Evolutionary conservation across 805 yeast genomes (phyloP).

Genomic region (Lipomyces spencermartinsiae): DNA sequence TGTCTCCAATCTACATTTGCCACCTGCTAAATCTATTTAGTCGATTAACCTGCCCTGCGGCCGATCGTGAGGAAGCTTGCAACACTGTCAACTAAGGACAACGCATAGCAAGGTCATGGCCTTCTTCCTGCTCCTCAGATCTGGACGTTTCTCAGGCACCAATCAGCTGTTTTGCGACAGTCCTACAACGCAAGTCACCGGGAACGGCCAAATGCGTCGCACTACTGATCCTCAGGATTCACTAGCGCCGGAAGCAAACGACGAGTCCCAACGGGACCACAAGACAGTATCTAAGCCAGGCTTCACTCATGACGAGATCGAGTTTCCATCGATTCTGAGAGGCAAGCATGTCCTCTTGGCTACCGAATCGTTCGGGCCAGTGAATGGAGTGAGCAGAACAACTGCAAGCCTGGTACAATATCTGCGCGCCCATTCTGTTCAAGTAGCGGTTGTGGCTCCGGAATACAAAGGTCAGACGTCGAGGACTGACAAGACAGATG

Average conservation of each 20-base stretch:
- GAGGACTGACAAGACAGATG: background rate
- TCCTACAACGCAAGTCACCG: background rate
- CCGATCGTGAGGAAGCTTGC: too few species aligned
- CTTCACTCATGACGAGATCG: slow-evolving; percentile 4
- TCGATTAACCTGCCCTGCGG: too few species aligned
- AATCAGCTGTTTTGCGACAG: background rate
- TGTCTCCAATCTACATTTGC: background rate
- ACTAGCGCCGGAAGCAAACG: background rate
- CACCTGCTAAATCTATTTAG: background rate
- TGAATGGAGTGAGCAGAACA: slow-evolving; percentile 9
- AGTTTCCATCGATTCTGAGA: slow-evolving; percentile 10
- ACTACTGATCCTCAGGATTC: background rate
- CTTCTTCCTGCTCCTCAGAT: background rate
- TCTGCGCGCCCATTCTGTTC: slow-evolving; percentile 6
- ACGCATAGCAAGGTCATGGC: background rate
- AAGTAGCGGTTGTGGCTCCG: slow-evolving; percentile 6
- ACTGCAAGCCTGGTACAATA: slow-evolving; percentile 6
- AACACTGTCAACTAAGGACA: background rate
- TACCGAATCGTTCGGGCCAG: slow-evolving; percentile 5
- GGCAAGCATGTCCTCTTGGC: slow-evolving; percentile 7
- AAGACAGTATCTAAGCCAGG: background rate
- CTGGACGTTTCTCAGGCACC: background rate
- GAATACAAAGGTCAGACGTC: slow-evolving; percentile 2
- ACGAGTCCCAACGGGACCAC: background rate
- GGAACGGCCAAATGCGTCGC: slow-evolving; percentile 2